These are phyloP conservation scores for Saitozyma sp. DNA, from an alignment of 768 basidiomycete species.

Conservation along the genomic window DNA sequence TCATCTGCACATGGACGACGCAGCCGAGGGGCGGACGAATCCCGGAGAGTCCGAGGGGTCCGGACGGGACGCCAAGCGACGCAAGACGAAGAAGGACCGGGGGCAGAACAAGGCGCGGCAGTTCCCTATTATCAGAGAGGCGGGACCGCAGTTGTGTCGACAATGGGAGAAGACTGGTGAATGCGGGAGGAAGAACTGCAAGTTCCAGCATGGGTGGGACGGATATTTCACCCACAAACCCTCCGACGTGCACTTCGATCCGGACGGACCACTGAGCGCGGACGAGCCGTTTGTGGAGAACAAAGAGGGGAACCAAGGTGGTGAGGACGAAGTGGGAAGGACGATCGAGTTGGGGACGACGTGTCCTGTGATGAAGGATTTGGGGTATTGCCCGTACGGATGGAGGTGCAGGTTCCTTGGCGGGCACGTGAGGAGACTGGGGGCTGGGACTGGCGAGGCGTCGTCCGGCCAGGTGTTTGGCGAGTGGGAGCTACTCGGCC, in stretches of 20 bases:
- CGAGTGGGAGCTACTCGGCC: conserved; percentile 31
- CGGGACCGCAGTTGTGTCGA: conserved; percentile 74
- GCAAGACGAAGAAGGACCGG: conserved; percentile 44
- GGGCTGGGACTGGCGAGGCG: conserved; percentile 52
- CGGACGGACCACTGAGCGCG: conserved; percentile 49
- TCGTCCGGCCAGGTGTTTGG: conserved; percentile 5
- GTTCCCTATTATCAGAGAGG: conserved; percentile 75
- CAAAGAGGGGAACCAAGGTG: conserved; percentile 19
- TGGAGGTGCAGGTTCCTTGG: conserved; percentile 90
- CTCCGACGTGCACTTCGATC: conserved; percentile 67
- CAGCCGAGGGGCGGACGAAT: conserved; percentile 34
- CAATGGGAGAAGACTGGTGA: conserved; percentile 66
- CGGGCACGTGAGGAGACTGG: conserved; percentile 64
- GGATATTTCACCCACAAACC: conserved; percentile 76
- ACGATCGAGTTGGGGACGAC: conserved; percentile 34
- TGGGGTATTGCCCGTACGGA: conserved; percentile 77
- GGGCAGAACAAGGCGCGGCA: conserved; percentile 82
- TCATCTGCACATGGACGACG: conserved; percentile 26
- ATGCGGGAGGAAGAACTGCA: conserved; percentile 62
- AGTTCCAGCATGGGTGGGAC: conserved; percentile 73
- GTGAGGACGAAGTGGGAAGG: conserved; percentile 29
- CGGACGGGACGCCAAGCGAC: conserved; percentile 35
- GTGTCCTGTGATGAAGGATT: conserved; percentile 70
- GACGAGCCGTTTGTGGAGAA: conserved; percentile 60
- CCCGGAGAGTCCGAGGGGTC: conserved; percentile 9